These are phyloP conservation scores for Sanghuangporus sanghuang DNA, from an alignment of 1,284 basidiomycete species.

Conservation along the genomic window DNA sequence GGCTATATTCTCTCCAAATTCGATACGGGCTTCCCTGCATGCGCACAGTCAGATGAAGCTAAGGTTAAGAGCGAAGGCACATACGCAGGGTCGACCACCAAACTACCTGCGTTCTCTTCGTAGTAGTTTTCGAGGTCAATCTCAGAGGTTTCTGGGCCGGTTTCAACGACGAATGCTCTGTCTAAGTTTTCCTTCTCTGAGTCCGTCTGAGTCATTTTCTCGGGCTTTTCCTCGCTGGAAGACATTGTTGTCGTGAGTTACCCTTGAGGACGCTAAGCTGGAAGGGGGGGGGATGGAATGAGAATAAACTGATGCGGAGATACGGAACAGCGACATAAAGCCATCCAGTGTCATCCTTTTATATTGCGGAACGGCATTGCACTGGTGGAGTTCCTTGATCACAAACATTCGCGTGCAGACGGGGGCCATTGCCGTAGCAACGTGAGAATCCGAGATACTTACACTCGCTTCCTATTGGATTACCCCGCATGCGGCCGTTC, in stretches of 20 bases:
- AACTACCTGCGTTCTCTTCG: slow-evolving; percentile 50
- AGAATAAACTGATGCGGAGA: background rate
- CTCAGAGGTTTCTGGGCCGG: slow-evolving; percentile 14
- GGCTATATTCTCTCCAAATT: slow-evolving; percentile 46
- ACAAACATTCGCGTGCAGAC: background rate
- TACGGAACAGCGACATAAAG: background rate
- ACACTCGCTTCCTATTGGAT: background rate
- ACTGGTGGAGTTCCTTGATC: background rate
- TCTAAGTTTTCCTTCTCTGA: slow-evolving; percentile 11
- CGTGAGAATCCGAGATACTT: background rate
- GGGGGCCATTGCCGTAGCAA: background rate
- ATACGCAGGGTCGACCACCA: slow-evolving; percentile 57
- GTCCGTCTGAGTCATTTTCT: background rate
- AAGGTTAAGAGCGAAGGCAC: slow-evolving; percentile 15
- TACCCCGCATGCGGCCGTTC: background rate
- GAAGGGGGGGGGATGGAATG: background rate
- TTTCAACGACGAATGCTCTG: slow-evolving; percentile 2
- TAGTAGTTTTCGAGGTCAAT: slow-evolving; percentile 46
- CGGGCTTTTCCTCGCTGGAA: background rate
- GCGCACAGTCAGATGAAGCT: slow-evolving; percentile 23
- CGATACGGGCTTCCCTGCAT: slow-evolving; percentile 47
- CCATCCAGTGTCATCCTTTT: background rate
- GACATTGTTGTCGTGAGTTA: background rate
- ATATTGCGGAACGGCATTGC: background rate
- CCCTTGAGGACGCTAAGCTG: background rate